phyloP scores from a whole-genome alignment of 1,284 basidiomycete species.

The Phylloboletellus chloephorus region DNA sequence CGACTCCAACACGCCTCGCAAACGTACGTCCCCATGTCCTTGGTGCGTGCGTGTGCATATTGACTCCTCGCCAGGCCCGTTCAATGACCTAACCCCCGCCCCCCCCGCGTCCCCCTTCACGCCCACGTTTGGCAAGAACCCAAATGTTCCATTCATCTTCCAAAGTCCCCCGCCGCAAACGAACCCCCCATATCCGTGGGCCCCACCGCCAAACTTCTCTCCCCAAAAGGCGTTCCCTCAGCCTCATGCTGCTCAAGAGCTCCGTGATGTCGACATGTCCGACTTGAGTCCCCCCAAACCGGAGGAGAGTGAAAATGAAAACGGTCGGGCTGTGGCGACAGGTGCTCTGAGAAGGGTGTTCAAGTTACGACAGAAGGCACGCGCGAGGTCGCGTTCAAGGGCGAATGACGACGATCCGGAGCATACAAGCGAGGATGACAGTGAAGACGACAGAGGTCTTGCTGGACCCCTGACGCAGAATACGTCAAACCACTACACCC shows the following conservation, averaged over 20 bases:
- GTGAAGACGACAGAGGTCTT: constrained; percentile 34
- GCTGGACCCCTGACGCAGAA: constrained; percentile 43
- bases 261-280: constrained; percentile 66
- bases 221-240: constrained; percentile 55
- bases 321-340: constrained; percentile 48
- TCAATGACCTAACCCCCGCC: constrained; percentile 48
- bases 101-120: constrained; percentile 38
- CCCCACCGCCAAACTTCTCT: constrained; percentile 53
- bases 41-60: constrained; percentile 8
- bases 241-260: constrained; percentile 39
- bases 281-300: constrained; percentile 58
- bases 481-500: constrained; percentile 73
- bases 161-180: constrained; percentile 47
- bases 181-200: constrained; percentile 52
- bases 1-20: constrained; percentile 49
- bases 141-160: constrained; percentile 68
- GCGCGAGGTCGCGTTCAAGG: constrained; percentile 32
- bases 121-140: constrained; percentile 56
- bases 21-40: constrained; percentile 51
- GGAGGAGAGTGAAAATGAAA: constrained; percentile 38
- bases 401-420: constrained; percentile 34
- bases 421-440: constrained; percentile 40
- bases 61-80: constrained; percentile 41
- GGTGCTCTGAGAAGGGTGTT: constrained; percentile 70
- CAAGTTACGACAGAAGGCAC: constrained; percentile 52